These are phyloP conservation scores for Dictyostelium purpureum DNA, from an alignment of 78 protist genomes.

Conservation along the genomic window DNA sequence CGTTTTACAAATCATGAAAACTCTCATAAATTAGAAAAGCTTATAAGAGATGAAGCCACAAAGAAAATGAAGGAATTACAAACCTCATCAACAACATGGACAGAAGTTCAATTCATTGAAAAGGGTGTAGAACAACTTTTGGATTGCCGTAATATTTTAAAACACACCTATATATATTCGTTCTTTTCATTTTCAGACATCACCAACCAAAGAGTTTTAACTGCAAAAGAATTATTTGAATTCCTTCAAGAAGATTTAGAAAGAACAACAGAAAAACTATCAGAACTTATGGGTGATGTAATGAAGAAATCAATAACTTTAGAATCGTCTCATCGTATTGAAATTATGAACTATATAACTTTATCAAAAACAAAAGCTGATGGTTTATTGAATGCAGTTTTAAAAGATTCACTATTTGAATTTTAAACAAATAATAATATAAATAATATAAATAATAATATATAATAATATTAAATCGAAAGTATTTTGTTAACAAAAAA, in stretches of 20 bases:
- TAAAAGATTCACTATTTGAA: constrained; percentile 73
- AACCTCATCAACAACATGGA: constrained; percentile 44
- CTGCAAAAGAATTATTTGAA: constrained; percentile 74
- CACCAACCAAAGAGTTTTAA: constrained; percentile 3
- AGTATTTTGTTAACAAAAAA: no score
- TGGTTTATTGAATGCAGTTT: constrained; percentile 57
- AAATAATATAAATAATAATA: no score
- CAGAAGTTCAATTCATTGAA: constrained; percentile 68
- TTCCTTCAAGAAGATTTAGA: constrained; percentile 80
- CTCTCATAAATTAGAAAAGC: constrained; percentile 27
- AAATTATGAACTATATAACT: constrained; percentile 50
- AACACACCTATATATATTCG: constrained; percentile 55
- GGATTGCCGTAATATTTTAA: constrained; percentile 66
- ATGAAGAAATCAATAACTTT: constrained; percentile 13
- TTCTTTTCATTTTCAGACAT: constrained; percentile 49
- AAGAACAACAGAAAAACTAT: constrained; percentile 40
- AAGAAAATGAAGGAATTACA: constrained; percentile 63
- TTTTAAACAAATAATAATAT: background rate
- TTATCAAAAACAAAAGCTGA: constrained; percentile 41
- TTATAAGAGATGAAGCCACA: constrained; percentile 33
- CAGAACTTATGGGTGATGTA: constrained; percentile 66
- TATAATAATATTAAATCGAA: no score
- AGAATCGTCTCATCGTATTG: constrained; percentile 16
- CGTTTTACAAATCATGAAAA: constrained; percentile 50
- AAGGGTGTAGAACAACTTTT: constrained; percentile 54